These are phyloP conservation scores for Sphaerobolus stellatus DNA, from an alignment of 1,284 basidiomycete species.

Conservation along the genomic window DNA sequence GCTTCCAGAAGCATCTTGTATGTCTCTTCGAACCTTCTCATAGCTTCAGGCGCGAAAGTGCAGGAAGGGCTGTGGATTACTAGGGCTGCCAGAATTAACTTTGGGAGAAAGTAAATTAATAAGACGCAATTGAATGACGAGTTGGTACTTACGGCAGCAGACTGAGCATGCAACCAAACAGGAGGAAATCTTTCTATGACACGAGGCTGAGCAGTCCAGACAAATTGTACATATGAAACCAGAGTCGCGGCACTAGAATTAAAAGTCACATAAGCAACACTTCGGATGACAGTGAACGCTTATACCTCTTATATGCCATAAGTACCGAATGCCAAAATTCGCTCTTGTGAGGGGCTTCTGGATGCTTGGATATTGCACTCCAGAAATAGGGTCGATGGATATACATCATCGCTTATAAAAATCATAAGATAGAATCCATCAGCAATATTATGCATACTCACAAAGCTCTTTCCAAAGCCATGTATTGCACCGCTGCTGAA, in stretches of 20 bases:
- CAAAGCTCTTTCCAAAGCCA: conserved; percentile 2
- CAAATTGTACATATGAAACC: neutral
- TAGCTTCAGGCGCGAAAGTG: neutral
- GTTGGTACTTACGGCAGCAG: conserved; percentile 4
- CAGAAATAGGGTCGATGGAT: conserved; percentile 10
- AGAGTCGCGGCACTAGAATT: neutral
- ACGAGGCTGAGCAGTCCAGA: conserved; percentile 4
- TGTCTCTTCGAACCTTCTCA: neutral
- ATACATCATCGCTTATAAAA: conserved; percentile 7
- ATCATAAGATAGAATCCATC: neutral
- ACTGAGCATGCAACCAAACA: conserved; percentile 7
- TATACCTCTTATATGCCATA: neutral
- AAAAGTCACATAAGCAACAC: neutral
- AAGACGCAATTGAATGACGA: neutral
- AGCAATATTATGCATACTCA: neutral
- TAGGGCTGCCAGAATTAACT: conserved; percentile 5
- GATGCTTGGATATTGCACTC: conserved; percentile 1
- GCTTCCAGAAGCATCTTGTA: conserved; percentile 5
- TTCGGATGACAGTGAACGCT: neutral
- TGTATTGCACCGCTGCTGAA: conserved; percentile 1
- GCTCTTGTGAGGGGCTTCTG: neutral
- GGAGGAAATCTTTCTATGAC: conserved; percentile 1
- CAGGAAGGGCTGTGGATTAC: neutral
- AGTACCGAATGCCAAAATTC: conserved; percentile 1
- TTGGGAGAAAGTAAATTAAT: neutral